Evolutionary conservation across 1,139 yeast species (phyloP).

Genomic region (Blastobotrys buckinghamii): DNA sequence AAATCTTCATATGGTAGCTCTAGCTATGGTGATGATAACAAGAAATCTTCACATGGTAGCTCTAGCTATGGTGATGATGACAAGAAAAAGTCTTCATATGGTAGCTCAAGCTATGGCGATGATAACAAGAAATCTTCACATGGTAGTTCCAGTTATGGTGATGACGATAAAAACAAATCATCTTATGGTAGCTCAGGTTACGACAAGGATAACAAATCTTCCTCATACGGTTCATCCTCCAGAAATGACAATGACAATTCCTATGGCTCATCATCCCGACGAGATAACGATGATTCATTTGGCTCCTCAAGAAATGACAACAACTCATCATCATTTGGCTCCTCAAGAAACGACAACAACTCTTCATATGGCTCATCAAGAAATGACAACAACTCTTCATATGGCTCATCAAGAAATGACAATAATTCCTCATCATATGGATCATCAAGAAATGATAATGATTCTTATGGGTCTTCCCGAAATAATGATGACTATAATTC

Average conservation of each 20-base stretch:
- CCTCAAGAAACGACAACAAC: not conserved
- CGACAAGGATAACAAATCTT: not conserved
- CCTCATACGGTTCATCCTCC: not conserved
- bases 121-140: not conserved
- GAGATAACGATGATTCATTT: not conserved
- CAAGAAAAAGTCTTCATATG: no score
- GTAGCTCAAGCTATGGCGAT: not conserved
- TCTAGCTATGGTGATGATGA: not conserved
- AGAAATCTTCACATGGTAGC: not conserved
- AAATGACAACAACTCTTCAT: not conserved
- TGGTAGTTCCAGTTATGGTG: not conserved
- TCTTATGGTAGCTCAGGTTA: not conserved
- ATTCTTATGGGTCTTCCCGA: not conserved
- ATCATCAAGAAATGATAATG: not conserved
- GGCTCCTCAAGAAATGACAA: not conserved
- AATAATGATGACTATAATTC: constrained; percentile 3
- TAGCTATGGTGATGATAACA: not conserved
- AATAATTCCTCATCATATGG: constrained; percentile 3
- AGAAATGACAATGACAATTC: not conserved
- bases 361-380: not conserved
- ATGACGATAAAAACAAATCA: no score
- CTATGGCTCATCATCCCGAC: not conserved
- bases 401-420: not conserved
- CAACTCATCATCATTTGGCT: not conserved
- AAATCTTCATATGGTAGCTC: not conserved